Conservation (phyloP, 495 filamentous ascomycete genomes). For the Usnea hakonensis region DNA sequence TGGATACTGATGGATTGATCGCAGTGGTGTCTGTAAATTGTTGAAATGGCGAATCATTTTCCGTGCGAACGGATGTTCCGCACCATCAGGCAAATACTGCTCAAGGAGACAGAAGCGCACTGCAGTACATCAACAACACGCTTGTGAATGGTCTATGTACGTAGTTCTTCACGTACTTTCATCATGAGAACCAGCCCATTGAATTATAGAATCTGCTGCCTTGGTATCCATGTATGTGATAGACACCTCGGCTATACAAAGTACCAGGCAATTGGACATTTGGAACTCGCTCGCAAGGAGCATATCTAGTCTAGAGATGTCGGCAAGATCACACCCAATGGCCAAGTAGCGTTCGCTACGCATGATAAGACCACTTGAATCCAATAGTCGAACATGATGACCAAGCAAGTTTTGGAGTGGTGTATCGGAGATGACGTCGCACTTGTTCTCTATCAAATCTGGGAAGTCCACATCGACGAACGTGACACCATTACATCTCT, state of each 20-base stretch:
- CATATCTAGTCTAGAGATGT: constrained; percentile 49
- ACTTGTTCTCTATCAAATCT: constrained; percentile 70
- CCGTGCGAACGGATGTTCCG: constrained; percentile 70
- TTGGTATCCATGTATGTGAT: constrained; percentile 80
- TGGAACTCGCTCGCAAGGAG: constrained; percentile 49
- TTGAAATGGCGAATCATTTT: constrained; percentile 84
- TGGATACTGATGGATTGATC: constrained; percentile 64
- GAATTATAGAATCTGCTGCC: constrained; percentile 64
- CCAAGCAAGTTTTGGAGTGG: constrained; percentile 45
- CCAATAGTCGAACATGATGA: constrained; percentile 38
- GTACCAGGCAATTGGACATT: constrained; percentile 48
- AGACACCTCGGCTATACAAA: constrained; percentile 84
- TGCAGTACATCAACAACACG: constrained; percentile 15
- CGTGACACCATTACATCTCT: constrained; percentile 44
- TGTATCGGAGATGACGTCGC: constrained; percentile 52
- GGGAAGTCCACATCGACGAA: constrained; percentile 89
- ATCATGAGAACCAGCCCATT: constrained; percentile 55
- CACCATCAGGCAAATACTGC: constrained; percentile 72
- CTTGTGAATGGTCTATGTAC: not conserved
- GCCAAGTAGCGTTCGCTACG: constrained; percentile 65
- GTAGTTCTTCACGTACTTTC: constrained; percentile 41
- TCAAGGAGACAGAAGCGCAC: constrained; percentile 78
- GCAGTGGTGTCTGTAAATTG: constrained; percentile 68
- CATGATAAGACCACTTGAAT: constrained; percentile 44
- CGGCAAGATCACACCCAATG: constrained; percentile 73